These are phyloP conservation scores for Fraxinus xanthoxyloides DNA, from an alignment of 305 asterid genomes.

Conservation along the genomic window DNA sequence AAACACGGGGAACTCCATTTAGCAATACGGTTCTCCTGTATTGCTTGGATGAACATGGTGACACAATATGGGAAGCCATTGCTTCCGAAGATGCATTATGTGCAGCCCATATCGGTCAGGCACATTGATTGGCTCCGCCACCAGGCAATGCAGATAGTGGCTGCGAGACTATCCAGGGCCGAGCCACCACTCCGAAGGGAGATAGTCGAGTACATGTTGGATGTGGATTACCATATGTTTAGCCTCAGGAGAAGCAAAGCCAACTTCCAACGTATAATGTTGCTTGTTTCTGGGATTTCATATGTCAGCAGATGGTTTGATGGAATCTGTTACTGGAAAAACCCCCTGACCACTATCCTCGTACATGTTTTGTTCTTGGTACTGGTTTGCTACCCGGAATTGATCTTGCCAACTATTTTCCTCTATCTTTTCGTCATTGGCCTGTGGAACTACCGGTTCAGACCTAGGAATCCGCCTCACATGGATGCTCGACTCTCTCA, in stretches of 20 bases:
- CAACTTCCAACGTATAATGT: slow-evolving; percentile 68
- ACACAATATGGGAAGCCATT: slow-evolving; percentile 74
- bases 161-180: slow-evolving; percentile 52
- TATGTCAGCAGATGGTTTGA: slow-evolving; percentile 53
- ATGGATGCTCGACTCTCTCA: slow-evolving; percentile 86
- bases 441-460: slow-evolving; percentile 73
- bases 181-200: slow-evolving; percentile 86
- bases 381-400: slow-evolving; percentile 76
- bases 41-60: slow-evolving; percentile 79
- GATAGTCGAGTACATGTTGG: slow-evolving; percentile 77
- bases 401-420: slow-evolving; percentile 77
- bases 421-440: slow-evolving; percentile 87
- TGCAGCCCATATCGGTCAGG: slow-evolving; percentile 67
- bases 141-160: slow-evolving; percentile 68
- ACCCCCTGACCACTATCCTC: slow-evolving; percentile 75
- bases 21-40: slow-evolving; percentile 82
- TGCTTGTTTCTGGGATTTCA: slow-evolving; percentile 49
- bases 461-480: slow-evolving; percentile 79
- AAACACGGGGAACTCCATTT: slow-evolving; percentile 82
- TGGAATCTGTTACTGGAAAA: slow-evolving; percentile 73
- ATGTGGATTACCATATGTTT: slow-evolving; percentile 70
- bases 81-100: slow-evolving; percentile 86
- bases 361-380: slow-evolving; percentile 73
- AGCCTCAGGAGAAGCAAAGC: slow-evolving; percentile 92
- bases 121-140: slow-evolving; percentile 83